phyloP scores from a whole-genome alignment of 2,329 filamentous ascomycete genomes.

The Thelonectria discophora region DNA sequence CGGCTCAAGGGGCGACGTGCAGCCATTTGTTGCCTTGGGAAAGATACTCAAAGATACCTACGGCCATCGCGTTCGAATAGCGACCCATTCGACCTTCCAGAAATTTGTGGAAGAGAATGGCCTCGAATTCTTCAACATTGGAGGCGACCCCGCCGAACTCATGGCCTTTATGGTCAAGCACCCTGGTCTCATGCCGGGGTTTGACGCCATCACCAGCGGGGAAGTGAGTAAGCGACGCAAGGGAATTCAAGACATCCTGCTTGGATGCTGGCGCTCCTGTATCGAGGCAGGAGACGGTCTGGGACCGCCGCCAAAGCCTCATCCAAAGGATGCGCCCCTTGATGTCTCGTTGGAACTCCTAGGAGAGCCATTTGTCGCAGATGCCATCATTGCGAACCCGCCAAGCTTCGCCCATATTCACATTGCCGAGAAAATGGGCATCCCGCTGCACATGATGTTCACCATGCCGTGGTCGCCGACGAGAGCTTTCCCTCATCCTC shows the following conservation, averaged over 20 bases:
- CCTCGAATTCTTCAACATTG: constrained; percentile 79
- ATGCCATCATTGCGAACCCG: constrained; percentile 81
- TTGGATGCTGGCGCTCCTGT: constrained; percentile 87
- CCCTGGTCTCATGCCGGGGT: constrained; percentile 83
- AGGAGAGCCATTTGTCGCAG: constrained; percentile 79
- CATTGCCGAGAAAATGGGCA: constrained; percentile 77
- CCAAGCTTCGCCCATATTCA: constrained; percentile 81
- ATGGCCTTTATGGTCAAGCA: constrained; percentile 96
- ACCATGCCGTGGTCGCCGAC: constrained; percentile 95
- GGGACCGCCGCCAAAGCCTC: constrained; percentile 58
- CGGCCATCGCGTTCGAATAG: constrained; percentile 76
- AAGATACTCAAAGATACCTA: constrained; percentile 70
- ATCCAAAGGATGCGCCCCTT: constrained; percentile 57
- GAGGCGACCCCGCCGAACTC: constrained; percentile 77
- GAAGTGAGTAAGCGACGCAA: constrained; percentile 79
- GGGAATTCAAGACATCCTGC: constrained; percentile 81
- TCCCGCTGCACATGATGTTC: constrained; percentile 87
- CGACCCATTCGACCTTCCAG: constrained; percentile 75
- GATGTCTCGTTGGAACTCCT: constrained; percentile 46
- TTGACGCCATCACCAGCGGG: constrained; percentile 78
- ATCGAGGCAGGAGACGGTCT: constrained; percentile 79
- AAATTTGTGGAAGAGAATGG: constrained; percentile 74
- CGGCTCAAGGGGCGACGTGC: constrained; percentile 77
- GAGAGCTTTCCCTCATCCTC: constrained; percentile 83
- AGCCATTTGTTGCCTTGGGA: constrained; percentile 77